Evolutionary conservation across 176 grass and related monocot genomes (phyloP).

Genomic region (Triticum monococcum): DNA sequence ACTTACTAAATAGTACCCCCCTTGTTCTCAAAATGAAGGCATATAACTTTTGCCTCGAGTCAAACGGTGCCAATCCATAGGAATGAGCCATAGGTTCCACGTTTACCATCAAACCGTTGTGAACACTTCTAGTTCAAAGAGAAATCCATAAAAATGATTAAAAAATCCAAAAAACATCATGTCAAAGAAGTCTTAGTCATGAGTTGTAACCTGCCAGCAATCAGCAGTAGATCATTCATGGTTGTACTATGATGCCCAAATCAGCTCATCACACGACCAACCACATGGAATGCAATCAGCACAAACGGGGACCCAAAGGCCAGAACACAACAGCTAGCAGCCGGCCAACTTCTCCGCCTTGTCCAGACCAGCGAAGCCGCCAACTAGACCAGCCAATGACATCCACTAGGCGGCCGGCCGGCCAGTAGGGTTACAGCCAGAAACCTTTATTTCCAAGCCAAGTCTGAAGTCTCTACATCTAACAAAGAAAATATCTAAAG

Average conservation of each 20-base stretch:
- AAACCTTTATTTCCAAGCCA: constrained; percentile 28
- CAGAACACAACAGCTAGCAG: not conserved
- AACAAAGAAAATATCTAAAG: not conserved
- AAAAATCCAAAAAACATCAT: too few relatives aligned
- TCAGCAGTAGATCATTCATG: not conserved
- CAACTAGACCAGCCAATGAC: not conserved
- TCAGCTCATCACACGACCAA: not conserved
- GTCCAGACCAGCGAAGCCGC: not conserved
- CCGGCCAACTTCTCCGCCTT: not conserved
- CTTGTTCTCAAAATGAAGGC: too few relatives aligned
- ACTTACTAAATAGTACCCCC: too few relatives aligned
- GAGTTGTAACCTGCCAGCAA: not conserved
- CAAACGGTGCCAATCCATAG: too few relatives aligned
- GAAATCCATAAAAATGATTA: too few relatives aligned
- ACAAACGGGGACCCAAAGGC: not conserved
- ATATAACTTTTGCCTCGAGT: too few relatives aligned
- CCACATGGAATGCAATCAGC: not conserved
- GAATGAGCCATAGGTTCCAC: too few relatives aligned
- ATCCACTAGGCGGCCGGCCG: constrained; percentile 15
- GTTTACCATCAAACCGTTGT: too few relatives aligned
- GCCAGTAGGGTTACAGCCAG: constrained; percentile 32
- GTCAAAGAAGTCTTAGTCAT: too few relatives aligned
- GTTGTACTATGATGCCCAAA: not conserved
- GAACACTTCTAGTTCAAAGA: too few relatives aligned
- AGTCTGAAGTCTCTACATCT: not conserved